These are phyloP conservation scores for Fusarium sp. DNA, from an alignment of 2,329 filamentous ascomycete species.

Conservation along the genomic window DNA sequence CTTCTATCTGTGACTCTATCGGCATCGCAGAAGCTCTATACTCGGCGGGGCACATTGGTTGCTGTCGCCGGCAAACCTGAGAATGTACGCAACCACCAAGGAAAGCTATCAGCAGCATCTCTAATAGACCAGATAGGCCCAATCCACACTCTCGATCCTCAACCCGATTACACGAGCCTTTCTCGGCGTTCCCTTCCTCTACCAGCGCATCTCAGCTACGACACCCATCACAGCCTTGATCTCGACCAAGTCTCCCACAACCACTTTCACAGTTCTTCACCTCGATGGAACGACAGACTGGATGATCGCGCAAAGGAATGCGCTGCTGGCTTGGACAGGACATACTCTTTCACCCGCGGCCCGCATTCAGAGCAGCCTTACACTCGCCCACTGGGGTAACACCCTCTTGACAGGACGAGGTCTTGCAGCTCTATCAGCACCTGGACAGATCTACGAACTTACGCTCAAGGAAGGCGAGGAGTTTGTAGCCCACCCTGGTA, in stretches of 20 bases:
- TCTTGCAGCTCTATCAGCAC: slow-evolving; percentile 83
- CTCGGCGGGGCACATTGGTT: slow-evolving; percentile 89
- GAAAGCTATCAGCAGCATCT: background rate
- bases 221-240: slow-evolving; percentile 89
- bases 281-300: slow-evolving; percentile 95
- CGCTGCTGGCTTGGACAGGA: slow-evolving; percentile 95
- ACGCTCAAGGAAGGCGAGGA: slow-evolving; percentile 84
- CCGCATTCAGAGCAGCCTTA: slow-evolving; percentile 77
- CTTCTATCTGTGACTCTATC: slow-evolving; percentile 93
- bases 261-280: slow-evolving; percentile 87
- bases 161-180: slow-evolving; percentile 83
- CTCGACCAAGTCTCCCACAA: slow-evolving; percentile 85
- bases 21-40: slow-evolving; percentile 93
- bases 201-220: slow-evolving; percentile 89
- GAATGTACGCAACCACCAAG: slow-evolving; percentile 68
- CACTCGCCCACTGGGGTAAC: slow-evolving; percentile 90
- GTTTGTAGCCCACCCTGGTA: slow-evolving; percentile 89
- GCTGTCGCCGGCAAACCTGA: slow-evolving; percentile 90
- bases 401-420: slow-evolving; percentile 89
- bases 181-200: slow-evolving; percentile 92
- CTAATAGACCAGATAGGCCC: slow-evolving; percentile 64
- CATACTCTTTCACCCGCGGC: slow-evolving; percentile 83
- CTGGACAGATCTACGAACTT: slow-evolving; percentile 90
- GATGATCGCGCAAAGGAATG: slow-evolving; percentile 89
- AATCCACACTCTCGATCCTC: slow-evolving; percentile 89